A percentile compares a stretch with the other conserved stretches of the same genome.
Evolutionary conservation across 1,284 basidiomycete genomes (phyloP).

Genomic region (Schizophyllum commune): DNA sequence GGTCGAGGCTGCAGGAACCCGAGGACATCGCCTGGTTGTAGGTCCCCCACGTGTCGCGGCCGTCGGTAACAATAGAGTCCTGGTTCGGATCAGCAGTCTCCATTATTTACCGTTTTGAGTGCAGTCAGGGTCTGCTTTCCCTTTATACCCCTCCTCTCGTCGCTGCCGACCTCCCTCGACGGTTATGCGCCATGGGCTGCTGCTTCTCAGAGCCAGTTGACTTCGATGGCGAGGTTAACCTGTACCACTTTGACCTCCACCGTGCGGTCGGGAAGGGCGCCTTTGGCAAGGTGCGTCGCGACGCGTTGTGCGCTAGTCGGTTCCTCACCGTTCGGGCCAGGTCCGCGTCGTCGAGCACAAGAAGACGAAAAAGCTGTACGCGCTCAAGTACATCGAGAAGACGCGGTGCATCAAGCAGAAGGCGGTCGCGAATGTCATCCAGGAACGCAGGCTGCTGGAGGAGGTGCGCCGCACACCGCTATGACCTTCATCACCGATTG

Average conservation of each 20-base stretch:
- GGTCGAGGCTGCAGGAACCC: too few relatives aligned
- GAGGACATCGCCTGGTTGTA: neutral
- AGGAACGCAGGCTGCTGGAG: slow-evolving; percentile 84
- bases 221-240: slow-evolving; percentile 88
- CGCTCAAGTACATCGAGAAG: slow-evolving; percentile 98
- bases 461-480: slow-evolving; percentile 48
- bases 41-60: neutral
- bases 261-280: slow-evolving; percentile 93
- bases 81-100: neutral
- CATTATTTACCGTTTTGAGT: neutral
- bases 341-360: slow-evolving; percentile 95
- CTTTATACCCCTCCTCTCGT: neutral
- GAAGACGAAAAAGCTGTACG: slow-evolving; percentile 86
- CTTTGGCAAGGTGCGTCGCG: slow-evolving; percentile 81
- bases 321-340: slow-evolving; percentile 24
- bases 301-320: slow-evolving; percentile 3
- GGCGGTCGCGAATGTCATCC: slow-evolving; percentile 90
- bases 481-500: slow-evolving; percentile 16
- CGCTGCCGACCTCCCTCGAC: neutral
- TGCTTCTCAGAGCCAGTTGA: slow-evolving; percentile 73
- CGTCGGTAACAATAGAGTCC: neutral
- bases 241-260: slow-evolving; percentile 94
- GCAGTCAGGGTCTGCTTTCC: neutral
- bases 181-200: neutral
- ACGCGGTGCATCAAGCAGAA: slow-evolving; percentile 86